Conservation (phyloP, 495 filamentous ascomycete species). For the Xylaria palmicola region DNA sequence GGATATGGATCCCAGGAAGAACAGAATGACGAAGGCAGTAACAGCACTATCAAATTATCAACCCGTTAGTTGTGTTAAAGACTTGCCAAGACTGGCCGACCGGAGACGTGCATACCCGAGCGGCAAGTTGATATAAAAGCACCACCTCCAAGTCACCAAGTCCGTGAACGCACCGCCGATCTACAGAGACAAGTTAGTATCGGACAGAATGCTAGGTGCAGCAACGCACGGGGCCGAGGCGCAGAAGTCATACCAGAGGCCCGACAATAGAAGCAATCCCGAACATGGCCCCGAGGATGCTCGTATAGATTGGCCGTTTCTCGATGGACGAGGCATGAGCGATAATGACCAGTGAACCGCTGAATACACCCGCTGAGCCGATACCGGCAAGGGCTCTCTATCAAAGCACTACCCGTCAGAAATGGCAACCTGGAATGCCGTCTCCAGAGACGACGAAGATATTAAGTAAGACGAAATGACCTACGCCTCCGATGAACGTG, state of each 20-base stretch:
- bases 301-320: conserved; percentile 37
- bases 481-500: too few species aligned
- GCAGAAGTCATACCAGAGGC: conserved; percentile 53
- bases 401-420: too few species aligned
- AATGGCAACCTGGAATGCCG: too few species aligned
- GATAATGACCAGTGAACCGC: conserved; percentile 48
- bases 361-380: conserved; percentile 40
- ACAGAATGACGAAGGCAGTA: conserved; percentile 48
- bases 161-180: conserved; percentile 61
- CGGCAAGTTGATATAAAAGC: conserved; percentile 62
- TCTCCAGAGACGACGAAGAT: conserved; percentile 48
- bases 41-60: too few species aligned
- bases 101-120: too few species aligned
- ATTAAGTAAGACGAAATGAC: too few species aligned
- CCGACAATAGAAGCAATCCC: conserved; percentile 38
- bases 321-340: conserved; percentile 33
- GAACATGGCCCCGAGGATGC: conserved; percentile 40
- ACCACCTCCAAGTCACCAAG: conserved; percentile 59
- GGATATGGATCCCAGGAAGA: conserved; percentile 36
- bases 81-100: too few species aligned
- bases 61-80: too few species aligned
- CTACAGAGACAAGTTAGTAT: too few species aligned
- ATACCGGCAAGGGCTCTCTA: conserved; percentile 51
- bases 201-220: too few species aligned
- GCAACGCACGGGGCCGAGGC: too few species aligned